A percentile compares a stretch with the other conserved stretches of the same genome.
Conservation (phyloP, 257 asterid genomes). For the Nicotiana knightiana region DNA sequence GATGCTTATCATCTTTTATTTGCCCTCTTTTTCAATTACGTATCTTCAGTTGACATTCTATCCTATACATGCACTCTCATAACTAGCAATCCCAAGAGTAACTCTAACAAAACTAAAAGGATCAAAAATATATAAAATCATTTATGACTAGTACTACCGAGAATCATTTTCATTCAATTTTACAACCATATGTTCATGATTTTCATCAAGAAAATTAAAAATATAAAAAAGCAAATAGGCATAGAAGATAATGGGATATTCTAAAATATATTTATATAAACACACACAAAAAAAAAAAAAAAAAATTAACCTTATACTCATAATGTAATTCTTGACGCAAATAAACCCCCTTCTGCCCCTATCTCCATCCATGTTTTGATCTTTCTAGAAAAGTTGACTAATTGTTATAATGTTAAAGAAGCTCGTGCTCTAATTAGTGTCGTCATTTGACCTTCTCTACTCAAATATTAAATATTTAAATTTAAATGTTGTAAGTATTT, state of each 20-base stretch:
- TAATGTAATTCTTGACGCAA: no score
- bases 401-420: background rate
- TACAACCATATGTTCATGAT: background rate
- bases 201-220: no score
- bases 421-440: background rate
- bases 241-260: no score
- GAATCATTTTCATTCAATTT: background rate
- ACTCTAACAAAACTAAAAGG: background rate
- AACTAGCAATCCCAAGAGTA: background rate
- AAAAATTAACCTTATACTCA: no score
- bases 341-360: no score
- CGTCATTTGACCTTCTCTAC: no score
- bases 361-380: no score
- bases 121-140: background rate
- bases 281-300: no score
- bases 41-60: conserved; percentile 22
- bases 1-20: background rate
- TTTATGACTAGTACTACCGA: background rate
- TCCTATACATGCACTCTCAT: background rate
- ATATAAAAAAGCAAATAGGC: no score
- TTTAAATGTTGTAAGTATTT: background rate
- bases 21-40: background rate
- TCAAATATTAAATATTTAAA: background rate
- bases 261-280: no score
- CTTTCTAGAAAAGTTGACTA: background rate